Conservation (phyloP, 2,329 filamentous ascomycete species). For the Talaromyces marneffei region DNA sequence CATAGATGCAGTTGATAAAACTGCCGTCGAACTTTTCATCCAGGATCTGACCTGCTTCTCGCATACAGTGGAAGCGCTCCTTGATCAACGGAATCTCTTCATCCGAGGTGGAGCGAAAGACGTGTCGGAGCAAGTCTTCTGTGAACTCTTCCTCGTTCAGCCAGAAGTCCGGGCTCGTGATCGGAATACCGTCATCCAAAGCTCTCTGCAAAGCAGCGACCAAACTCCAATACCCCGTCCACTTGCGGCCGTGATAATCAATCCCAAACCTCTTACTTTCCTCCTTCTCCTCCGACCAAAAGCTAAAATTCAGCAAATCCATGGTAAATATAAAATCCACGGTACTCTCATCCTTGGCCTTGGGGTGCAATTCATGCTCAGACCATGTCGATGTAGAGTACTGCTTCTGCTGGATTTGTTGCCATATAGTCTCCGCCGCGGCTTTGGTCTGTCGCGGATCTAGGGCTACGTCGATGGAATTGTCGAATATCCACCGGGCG, state of each 20-base stretch:
- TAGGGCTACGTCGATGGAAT: constrained; percentile 86
- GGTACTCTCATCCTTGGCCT: constrained; percentile 69
- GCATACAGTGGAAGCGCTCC: constrained; percentile 70
- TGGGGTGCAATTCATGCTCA: constrained; percentile 82
- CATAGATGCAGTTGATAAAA: constrained; percentile 65
- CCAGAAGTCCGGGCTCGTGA: constrained; percentile 87
- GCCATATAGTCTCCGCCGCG: constrained; percentile 72
- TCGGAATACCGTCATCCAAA: constrained; percentile 83
- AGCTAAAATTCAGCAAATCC: constrained; percentile 94
- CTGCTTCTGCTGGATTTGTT: constrained; percentile 72
- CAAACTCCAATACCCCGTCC: constrained; percentile 94
- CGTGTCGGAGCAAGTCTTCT: constrained; percentile 63
- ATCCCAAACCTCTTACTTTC: constrained; percentile 69
- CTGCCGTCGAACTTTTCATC: constrained; percentile 73
- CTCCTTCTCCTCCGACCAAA: constrained; percentile 73
- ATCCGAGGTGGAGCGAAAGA: constrained; percentile 81
- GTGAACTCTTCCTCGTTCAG: constrained; percentile 68
- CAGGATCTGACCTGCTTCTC: constrained; percentile 76
- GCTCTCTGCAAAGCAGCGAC: constrained; percentile 82
- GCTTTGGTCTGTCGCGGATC: constrained; percentile 75
- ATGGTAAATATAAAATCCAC: constrained; percentile 95
- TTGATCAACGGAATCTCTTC: constrained; percentile 81
- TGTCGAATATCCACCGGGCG: constrained; percentile 83
- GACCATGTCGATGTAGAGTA: constrained; percentile 86
- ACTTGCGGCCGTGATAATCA: constrained; percentile 70